These are phyloP conservation scores for Erodium moschatum DNA, from an alignment of 441 rosid species.

Conservation along the genomic window DNA sequence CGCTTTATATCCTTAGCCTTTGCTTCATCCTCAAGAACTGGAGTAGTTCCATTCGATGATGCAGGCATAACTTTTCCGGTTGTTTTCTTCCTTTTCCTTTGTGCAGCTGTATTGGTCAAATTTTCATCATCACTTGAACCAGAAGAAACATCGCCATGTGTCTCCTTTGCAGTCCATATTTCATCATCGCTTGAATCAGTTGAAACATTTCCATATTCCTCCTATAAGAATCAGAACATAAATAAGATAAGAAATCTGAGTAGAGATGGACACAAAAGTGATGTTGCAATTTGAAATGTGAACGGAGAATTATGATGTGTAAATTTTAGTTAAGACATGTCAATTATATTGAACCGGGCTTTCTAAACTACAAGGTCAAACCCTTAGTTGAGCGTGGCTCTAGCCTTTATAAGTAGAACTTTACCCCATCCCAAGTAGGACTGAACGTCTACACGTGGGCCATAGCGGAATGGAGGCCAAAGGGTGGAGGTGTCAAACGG, in stretches of 20 bases:
- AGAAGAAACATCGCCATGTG: slow-evolving; percentile 50
- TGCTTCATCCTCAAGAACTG: slow-evolving; percentile 9
- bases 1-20: slow-evolving; percentile 25
- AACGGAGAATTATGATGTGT: too few species aligned
- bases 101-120: slow-evolving; percentile 32
- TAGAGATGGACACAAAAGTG: neutral
- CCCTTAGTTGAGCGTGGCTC: too few species aligned
- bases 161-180: slow-evolving; percentile 65
- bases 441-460: too few species aligned
- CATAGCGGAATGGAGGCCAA: too few species aligned
- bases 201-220: slow-evolving; percentile 57
- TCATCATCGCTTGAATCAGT: slow-evolving; percentile 71
- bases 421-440: too few species aligned
- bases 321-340: too few species aligned
- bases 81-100: slow-evolving; percentile 32
- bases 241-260: slow-evolving; percentile 17
- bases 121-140: slow-evolving; percentile 71
- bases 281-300: too few species aligned
- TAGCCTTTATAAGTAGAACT: too few species aligned
- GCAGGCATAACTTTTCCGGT: slow-evolving; percentile 21
- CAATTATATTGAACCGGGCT: too few species aligned
- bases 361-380: too few species aligned
- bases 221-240: slow-evolving; percentile 39
- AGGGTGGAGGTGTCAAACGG: too few species aligned
- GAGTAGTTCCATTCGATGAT: slow-evolving; percentile 32